These are phyloP conservation scores for Fusarium concolor DNA, from an alignment of 2,329 filamentous ascomycete species.

Conservation along the genomic window DNA sequence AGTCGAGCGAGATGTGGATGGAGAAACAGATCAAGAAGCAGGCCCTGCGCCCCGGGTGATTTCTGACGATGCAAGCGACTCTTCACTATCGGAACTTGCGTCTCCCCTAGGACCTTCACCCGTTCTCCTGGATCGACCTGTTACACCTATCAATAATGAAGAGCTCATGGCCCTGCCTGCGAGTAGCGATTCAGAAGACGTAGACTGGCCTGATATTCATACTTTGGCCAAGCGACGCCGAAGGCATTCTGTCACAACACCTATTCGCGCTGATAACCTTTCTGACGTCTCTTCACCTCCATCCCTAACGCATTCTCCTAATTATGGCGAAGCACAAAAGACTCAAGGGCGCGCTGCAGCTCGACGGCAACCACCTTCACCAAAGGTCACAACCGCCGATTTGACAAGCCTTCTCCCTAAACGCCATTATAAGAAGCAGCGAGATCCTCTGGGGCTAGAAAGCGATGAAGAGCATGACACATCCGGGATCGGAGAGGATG, in stretches of 20 bases:
- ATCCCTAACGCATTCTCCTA: conserved; percentile 74
- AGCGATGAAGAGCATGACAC: conserved; percentile 62
- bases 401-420: conserved; percentile 66
- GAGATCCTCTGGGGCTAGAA: conserved; percentile 55
- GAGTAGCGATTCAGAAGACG: conserved; percentile 63
- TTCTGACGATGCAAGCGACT: conserved; percentile 50
- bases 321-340: conserved; percentile 54
- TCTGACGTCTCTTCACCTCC: conserved; percentile 72
- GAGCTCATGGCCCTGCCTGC: conserved; percentile 66
- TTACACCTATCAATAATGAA: conserved; percentile 60
- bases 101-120: conserved; percentile 52
- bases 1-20: conserved; percentile 39
- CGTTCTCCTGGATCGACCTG: conserved; percentile 46
- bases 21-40: conserved; percentile 26
- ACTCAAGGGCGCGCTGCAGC: conserved; percentile 48
- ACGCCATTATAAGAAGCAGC: conserved; percentile 58
- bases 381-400: conserved; percentile 65
- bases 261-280: conserved; percentile 54
- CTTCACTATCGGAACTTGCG: conserved; percentile 53
- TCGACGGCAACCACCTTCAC: conserved; percentile 53
- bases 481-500: conserved; percentile 61
- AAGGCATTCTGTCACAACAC: conserved; percentile 53
- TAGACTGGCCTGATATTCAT: conserved; percentile 65
- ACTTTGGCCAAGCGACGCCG: conserved; percentile 61
- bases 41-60: conserved; percentile 14